Evolutionary conservation across 164 flowering plant genomes (phyloP).

Genomic region (Euptelea pleiosperma): DNA sequence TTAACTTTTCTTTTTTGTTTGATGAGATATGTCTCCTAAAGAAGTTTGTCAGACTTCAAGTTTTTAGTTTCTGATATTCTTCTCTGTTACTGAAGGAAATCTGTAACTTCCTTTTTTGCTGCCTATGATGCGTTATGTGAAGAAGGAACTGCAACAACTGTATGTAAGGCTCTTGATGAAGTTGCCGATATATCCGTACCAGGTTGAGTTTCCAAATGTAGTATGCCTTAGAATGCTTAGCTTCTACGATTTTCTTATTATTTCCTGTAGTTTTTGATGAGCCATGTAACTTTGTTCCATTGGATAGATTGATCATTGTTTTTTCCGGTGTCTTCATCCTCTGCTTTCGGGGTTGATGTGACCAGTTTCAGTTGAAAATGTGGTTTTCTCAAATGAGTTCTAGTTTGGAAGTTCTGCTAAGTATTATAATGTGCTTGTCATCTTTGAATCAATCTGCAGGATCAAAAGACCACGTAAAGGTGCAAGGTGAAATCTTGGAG

Average conservation of each 20-base stretch:
- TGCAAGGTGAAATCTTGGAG: constrained; percentile 95
- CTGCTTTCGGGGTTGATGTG: background rate
- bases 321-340: background rate
- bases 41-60: too few relatives aligned
- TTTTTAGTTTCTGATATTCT: constrained; percentile 2
- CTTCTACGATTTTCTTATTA: background rate
- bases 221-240: background rate
- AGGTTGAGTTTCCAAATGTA: constrained; percentile 39
- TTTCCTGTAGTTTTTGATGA: too few relatives aligned
- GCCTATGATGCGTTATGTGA: constrained; percentile 92
- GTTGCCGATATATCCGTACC: constrained; percentile 89
- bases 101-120: constrained; percentile 87
- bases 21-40: too few relatives aligned
- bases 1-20: too few relatives aligned
- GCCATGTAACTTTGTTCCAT: too few relatives aligned
- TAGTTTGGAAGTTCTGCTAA: background rate
- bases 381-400: too few relatives aligned
- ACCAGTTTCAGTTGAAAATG: too few relatives aligned
- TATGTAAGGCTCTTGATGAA: constrained; percentile 85
- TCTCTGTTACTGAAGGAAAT: constrained; percentile 53
- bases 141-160: constrained; percentile 91
- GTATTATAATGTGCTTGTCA: background rate
- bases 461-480: constrained; percentile 78
- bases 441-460: constrained; percentile 40
- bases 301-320: too few relatives aligned